Conservation (phyloP, 176 grass and related monocot species). For the Lolium multiflorum region DNA sequence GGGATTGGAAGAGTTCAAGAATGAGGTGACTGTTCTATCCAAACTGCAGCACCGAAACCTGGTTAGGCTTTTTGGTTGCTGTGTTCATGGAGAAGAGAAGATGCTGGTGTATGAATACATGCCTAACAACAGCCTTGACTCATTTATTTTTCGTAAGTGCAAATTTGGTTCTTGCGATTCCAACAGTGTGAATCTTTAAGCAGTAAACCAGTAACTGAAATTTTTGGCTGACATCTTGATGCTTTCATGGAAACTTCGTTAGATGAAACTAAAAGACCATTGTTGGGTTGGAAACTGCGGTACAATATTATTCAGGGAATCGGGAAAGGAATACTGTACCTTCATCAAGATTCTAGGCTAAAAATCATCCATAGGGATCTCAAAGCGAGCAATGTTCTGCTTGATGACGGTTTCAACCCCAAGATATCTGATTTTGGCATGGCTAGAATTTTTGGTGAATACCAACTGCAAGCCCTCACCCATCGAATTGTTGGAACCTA, state of each 20-base stretch:
- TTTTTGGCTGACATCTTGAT: not conserved
- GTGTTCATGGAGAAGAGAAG: conserved; percentile 77
- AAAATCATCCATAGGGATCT: conserved; percentile 83
- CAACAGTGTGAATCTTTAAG: not conserved
- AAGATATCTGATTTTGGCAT: conserved; percentile 79
- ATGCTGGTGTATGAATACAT: conserved; percentile 82
- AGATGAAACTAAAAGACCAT: conserved; percentile 63
- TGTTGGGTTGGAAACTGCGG: conserved; percentile 60
- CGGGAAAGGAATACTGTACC: conserved; percentile 67
- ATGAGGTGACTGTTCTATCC: conserved; percentile 70
- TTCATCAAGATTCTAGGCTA: conserved; percentile 77
- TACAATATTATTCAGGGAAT: conserved; percentile 71
- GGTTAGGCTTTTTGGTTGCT: conserved; percentile 71
- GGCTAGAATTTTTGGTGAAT: conserved; percentile 65
- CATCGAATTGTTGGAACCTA: conserved; percentile 71
- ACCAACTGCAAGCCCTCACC: conserved; percentile 71
- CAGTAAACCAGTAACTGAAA: conserved; percentile 12
- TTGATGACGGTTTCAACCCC: conserved; percentile 65
- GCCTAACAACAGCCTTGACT: conserved; percentile 81
- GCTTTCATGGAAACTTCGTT: conserved; percentile 12
- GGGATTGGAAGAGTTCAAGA: conserved; percentile 71
- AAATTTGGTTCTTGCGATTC: not conserved
- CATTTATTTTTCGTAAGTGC: conserved; percentile 64
- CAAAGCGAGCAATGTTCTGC: conserved; percentile 73
- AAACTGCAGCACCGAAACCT: conserved; percentile 75